Conservation (phyloP, 73 alveolate species). For the Uronychia setigera region DNA sequence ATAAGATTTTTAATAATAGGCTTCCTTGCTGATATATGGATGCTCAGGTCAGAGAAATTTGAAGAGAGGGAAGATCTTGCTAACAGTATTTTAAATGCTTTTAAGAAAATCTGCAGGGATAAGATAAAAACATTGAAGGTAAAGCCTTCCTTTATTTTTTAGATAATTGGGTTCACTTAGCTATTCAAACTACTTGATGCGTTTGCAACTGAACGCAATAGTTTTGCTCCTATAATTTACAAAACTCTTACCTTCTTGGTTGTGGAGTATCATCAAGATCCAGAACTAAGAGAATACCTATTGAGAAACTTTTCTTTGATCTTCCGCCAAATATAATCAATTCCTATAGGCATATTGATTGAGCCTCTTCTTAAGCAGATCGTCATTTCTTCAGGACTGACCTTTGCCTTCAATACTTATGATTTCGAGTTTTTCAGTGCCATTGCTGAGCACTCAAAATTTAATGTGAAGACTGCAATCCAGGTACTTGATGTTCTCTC, state of each 20-base stretch:
- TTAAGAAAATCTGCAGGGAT: constrained; percentile 73
- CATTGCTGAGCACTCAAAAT: constrained; percentile 85
- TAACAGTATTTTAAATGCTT: constrained; percentile 28
- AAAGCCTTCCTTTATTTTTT: constrained; percentile 13
- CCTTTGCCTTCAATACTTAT: constrained; percentile 64
- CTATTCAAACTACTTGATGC: constrained; percentile 49
- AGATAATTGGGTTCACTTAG: constrained; percentile 15
- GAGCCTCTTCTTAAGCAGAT: constrained; percentile 90
- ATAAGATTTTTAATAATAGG: too few species aligned
- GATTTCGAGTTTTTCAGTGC: constrained; percentile 79
- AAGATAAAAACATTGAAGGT: constrained; percentile 22
- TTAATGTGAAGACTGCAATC: constrained; percentile 79
- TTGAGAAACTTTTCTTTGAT: constrained; percentile 72
- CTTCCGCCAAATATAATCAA: constrained; percentile 73
- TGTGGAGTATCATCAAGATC: constrained; percentile 87
- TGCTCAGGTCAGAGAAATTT: constrained; percentile 50
- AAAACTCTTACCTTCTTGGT: constrained; percentile 84
- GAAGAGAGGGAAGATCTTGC: constrained; percentile 61
- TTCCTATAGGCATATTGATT: constrained; percentile 88
- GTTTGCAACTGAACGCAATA: constrained; percentile 85
- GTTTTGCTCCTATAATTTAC: constrained; percentile 90
- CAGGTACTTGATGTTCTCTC: constrained; percentile 80
- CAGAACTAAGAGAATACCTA: constrained; percentile 85
- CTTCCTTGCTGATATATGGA: constrained; percentile 66
- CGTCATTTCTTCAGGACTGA: constrained; percentile 37